Conservation (phyloP, 257 asterid species). For the Ilex asprella region DNA sequence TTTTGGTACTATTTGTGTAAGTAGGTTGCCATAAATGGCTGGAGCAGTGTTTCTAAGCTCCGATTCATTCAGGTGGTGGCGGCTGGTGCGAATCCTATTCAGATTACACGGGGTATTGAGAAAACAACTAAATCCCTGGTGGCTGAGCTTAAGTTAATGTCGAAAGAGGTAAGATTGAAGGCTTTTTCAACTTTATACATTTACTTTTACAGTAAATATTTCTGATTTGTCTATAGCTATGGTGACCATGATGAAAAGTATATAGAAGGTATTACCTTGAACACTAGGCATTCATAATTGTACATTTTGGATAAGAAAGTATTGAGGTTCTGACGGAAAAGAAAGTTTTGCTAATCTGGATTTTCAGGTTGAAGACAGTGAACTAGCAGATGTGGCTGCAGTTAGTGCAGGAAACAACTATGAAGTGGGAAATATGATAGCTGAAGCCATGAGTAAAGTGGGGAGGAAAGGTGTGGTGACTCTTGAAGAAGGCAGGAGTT, state of each 20-base stretch:
- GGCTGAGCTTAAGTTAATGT: conserved; percentile 41
- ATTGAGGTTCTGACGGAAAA: background rate
- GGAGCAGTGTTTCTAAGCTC: background rate
- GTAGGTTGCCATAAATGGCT: background rate
- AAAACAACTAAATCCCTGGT: conserved; percentile 47
- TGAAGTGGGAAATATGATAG: conserved; percentile 38
- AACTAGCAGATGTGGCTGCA: conserved; percentile 36
- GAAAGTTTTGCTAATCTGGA: background rate
- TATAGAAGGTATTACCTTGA: no score
- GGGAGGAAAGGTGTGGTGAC: conserved; percentile 39
- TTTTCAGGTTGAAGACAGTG: conserved; percentile 34
- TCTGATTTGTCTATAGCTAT: no score
- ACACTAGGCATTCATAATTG: no score
- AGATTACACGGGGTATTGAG: conserved; percentile 53
- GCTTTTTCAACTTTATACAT: background rate
- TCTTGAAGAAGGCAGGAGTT: conserved; percentile 34
- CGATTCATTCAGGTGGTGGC: conserved; percentile 41
- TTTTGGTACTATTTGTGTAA: background rate
- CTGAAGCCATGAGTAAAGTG: conserved; percentile 33
- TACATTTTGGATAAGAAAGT: no score
- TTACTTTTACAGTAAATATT: no score
- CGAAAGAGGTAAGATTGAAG: conserved; percentile 37
- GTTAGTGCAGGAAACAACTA: conserved; percentile 38
- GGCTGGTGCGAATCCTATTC: conserved; percentile 60
- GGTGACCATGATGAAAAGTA: no score